phyloP scores from a whole-genome alignment of 2,329 filamentous ascomycete species.

The Cadophora malorum region DNA sequence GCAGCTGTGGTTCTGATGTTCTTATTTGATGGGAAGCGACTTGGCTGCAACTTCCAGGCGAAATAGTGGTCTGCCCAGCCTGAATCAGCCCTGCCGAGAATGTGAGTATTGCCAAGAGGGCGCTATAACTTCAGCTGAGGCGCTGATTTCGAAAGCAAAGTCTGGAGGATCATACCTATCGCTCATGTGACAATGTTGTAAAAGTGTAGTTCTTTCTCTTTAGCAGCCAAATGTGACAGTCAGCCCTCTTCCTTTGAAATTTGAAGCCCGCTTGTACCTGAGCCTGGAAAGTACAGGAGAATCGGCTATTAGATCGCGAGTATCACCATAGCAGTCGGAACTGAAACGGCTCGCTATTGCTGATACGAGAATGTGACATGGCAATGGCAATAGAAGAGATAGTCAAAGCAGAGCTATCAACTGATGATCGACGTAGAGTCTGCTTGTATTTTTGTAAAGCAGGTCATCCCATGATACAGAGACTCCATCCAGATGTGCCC shows the following conservation, averaged over 20 bases:
- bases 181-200: background rate
- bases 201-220: background rate
- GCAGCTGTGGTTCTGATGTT: background rate
- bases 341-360: background rate
- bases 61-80: background rate
- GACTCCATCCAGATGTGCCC: background rate
- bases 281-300: too few relatives aligned
- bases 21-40: background rate
- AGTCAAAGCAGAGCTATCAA: background rate
- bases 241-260: too few relatives aligned
- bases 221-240: too few relatives aligned
- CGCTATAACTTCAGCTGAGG: background rate
- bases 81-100: background rate
- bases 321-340: background rate
- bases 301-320: too few relatives aligned
- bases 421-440: background rate
- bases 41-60: background rate
- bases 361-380: background rate
- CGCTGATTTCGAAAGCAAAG: background rate
- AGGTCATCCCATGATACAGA: background rate
- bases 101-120: background rate
- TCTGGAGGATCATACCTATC: background rate
- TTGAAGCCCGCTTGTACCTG: too few relatives aligned
- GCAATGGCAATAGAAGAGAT: background rate
- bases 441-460: background rate